Percentiles rank a stretch among this genome's conserved stretches.
phyloP scores from a whole-genome alignment of 1,284 basidiomycete genomes.

The Athelia psychrophila region DNA sequence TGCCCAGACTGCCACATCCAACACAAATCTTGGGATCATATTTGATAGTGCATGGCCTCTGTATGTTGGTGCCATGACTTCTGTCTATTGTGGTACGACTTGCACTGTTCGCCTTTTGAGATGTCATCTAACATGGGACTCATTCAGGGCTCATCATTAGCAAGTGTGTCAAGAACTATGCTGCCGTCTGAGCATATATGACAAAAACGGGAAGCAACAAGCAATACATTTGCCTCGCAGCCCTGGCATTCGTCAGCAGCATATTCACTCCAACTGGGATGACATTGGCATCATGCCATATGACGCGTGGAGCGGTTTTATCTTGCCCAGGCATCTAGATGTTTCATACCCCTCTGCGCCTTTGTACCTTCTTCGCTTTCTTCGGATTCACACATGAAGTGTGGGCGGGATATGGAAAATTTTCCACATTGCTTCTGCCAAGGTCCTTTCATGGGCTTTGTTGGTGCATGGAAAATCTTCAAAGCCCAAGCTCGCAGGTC shows the following conservation, averaged over 20 bases:
- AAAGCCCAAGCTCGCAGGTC: no score
- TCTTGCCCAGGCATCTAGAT: constrained; percentile 40
- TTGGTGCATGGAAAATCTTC: no score
- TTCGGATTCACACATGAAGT: constrained; percentile 72
- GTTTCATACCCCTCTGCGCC: constrained; percentile 38
- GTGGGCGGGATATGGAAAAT: constrained; percentile 14
- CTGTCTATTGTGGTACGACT: not conserved
- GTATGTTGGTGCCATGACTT: not conserved
- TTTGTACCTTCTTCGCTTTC: constrained; percentile 61
- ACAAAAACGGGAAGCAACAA: constrained; percentile 25
- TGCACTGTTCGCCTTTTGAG: not conserved
- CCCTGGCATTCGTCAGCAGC: constrained; percentile 37
- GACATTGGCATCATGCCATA: constrained; percentile 36
- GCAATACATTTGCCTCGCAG: constrained; percentile 52
- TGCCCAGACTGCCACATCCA: constrained; percentile 11
- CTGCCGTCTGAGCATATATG: constrained; percentile 28
- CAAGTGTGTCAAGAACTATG: constrained; percentile 10
- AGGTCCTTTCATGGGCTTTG: no score
- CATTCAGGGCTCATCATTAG: not conserved
- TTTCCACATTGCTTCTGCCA: no score
- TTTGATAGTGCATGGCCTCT: not conserved
- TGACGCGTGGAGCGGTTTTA: constrained; percentile 28
- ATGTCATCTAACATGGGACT: not conserved
- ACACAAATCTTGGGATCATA: not conserved
- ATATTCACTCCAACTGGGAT: constrained; percentile 34